These are phyloP conservation scores for Populus pruinosa DNA, from an alignment of 345 rosid species.

Conservation along the genomic window DNA sequence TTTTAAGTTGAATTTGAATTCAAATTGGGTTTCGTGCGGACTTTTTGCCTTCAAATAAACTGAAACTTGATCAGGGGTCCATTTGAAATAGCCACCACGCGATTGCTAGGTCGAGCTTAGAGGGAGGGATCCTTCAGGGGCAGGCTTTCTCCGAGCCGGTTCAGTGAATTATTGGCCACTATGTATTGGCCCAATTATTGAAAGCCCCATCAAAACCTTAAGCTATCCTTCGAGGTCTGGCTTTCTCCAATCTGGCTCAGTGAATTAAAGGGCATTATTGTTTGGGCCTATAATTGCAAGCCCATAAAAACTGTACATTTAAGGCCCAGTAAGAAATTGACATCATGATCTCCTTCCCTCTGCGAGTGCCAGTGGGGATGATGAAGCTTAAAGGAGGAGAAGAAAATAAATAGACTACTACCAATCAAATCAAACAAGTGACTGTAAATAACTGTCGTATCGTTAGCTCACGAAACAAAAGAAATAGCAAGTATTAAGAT, in stretches of 20 bases:
- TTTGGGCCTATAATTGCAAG: background rate
- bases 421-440: too few species aligned
- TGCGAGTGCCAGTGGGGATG: background rate
- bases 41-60: too few species aligned
- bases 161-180: background rate
- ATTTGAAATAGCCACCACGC: too few species aligned
- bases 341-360: background rate
- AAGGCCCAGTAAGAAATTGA: background rate
- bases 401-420: background rate
- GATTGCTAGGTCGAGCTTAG: background rate
- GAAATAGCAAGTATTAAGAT: conserved; percentile 1
- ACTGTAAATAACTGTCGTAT: background rate
- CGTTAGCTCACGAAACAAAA: background rate
- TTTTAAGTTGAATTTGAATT: too few species aligned
- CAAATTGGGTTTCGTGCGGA: too few species aligned
- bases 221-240: background rate
- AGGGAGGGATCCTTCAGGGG: background rate
- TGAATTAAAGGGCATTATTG: background rate
- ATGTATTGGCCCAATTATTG: background rate
- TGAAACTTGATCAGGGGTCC: too few species aligned
- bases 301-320: background rate
- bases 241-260: background rate
- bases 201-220: too few species aligned
- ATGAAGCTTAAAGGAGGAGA: background rate
- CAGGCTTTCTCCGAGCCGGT: background rate